A percentile compares a stretch with the other conserved stretches of the same genome.
phyloP scores from a whole-genome alignment of 108 stramenopile species.

The Stephanodiscus minutulus region DNA sequence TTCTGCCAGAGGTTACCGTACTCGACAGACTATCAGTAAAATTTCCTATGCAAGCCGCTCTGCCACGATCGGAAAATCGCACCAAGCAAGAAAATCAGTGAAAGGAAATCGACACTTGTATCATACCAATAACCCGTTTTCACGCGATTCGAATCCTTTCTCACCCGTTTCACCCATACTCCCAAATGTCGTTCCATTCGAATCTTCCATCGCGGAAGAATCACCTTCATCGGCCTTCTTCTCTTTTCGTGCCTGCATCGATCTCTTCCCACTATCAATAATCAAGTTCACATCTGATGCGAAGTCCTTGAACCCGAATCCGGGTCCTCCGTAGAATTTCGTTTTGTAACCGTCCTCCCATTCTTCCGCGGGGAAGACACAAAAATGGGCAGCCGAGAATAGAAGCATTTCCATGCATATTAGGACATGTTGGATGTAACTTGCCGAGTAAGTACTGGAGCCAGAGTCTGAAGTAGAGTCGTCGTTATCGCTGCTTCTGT shows the following conservation, averaged over 20 bases:
- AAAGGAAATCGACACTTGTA: neutral
- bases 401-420: slow-evolving; percentile 94
- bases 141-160: neutral
- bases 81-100: neutral
- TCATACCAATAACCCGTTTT: slow-evolving; percentile 6
- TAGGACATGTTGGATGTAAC: slow-evolving; percentile 70
- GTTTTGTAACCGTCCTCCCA: slow-evolving; percentile 78
- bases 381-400: slow-evolving; percentile 78
- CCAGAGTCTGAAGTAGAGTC: slow-evolving; percentile 18
- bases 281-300: slow-evolving; percentile 63
- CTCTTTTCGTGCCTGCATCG: slow-evolving; percentile 23
- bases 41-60: no score
- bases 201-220: neutral
- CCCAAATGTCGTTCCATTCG: slow-evolving; percentile 14
- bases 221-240: slow-evolving; percentile 9
- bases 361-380: slow-evolving; percentile 90
- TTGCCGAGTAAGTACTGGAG: slow-evolving; percentile 42
- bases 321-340: slow-evolving; percentile 47
- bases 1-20: neutral
- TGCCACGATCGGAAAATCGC: no score
- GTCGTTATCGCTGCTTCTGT: slow-evolving; percentile 32
- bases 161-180: slow-evolving; percentile 14
- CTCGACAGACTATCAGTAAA: no score
- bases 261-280: slow-evolving; percentile 41
- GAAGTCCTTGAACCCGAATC: slow-evolving; percentile 78